Evolutionary conservation across 2,329 filamentous ascomycete species (phyloP).

Genomic region (Pseudonectria buxi): DNA sequence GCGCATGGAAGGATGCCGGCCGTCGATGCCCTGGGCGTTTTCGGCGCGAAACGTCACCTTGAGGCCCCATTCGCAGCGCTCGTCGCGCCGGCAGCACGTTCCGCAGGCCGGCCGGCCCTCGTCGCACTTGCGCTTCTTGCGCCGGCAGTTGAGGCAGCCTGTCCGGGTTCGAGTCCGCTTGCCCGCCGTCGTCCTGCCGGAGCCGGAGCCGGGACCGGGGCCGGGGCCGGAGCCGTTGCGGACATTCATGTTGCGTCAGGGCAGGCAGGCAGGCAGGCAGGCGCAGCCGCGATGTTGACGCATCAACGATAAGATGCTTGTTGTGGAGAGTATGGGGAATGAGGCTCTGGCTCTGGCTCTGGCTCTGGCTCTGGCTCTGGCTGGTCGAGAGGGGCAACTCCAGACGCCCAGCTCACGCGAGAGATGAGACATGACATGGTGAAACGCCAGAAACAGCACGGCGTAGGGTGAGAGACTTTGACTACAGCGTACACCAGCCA

Average conservation of each 20-base stretch:
- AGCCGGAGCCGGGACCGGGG: constrained; percentile 3
- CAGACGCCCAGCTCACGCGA: constrained; percentile 3
- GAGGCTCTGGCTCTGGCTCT: too few species aligned
- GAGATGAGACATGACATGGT: neutral
- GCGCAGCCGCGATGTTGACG: too few species aligned
- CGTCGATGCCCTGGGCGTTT: constrained; percentile 27
- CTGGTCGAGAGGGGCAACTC: constrained; percentile 7
- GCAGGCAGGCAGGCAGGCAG: too few species aligned
- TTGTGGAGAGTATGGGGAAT: too few species aligned
- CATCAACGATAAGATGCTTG: too few species aligned
- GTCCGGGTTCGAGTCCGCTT: constrained; percentile 29
- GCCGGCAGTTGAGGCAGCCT: constrained; percentile 32
- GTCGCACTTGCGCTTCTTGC: constrained; percentile 34
- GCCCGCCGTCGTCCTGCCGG: constrained; percentile 1
- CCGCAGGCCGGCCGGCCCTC: constrained; percentile 29
- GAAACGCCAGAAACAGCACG: neutral
- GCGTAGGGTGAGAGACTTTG: too few species aligned
- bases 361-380: too few species aligned
- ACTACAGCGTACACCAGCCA: too few species aligned
- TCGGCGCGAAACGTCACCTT: constrained; percentile 32
- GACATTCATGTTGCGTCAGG: constrained; percentile 5
- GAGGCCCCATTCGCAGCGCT: constrained; percentile 31
- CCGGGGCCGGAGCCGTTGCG: constrained; percentile 1
- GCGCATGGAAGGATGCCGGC: constrained; percentile 29
- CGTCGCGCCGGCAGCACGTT: constrained; percentile 25